phyloP scores from a whole-genome alignment of 2,329 filamentous ascomycete species.

The Phoma herbarum region DNA sequence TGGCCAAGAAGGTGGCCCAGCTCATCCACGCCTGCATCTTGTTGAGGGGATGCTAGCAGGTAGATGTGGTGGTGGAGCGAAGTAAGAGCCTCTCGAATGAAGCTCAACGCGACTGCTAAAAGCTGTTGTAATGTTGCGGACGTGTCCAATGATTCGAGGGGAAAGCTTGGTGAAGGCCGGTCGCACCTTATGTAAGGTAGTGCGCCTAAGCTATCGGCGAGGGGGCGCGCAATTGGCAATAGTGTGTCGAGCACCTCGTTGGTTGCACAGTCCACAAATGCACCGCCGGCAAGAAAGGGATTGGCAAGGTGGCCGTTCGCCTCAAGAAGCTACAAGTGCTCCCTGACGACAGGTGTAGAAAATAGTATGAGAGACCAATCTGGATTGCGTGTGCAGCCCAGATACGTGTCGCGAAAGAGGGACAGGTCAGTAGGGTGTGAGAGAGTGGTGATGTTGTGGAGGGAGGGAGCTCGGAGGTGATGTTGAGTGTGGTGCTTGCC shows the following conservation, averaged over 20 bases:
- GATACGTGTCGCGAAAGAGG: conserved; percentile 4
- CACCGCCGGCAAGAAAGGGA: conserved; percentile 31
- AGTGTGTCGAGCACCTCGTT: conserved; percentile 18
- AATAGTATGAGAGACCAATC: not conserved
- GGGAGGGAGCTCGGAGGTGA: conserved; percentile 33
- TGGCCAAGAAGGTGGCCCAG: conserved; percentile 46
- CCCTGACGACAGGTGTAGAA: not conserved
- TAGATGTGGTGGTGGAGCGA: not conserved
- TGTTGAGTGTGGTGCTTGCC: conserved; percentile 36
- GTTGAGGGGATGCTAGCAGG: conserved; percentile 3
- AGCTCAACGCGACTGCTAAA: conserved; percentile 6
- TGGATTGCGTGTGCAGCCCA: conserved; percentile 6
- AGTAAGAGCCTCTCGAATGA: conserved; percentile 8
- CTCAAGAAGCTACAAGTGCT: conserved; percentile 28
- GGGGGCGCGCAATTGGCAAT: conserved; percentile 20
- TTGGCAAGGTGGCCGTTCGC: conserved; percentile 33
- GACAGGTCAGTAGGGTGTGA: conserved; percentile 12
- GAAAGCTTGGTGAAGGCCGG: conserved; percentile 20
- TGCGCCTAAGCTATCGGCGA: conserved; percentile 18
- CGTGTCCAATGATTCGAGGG: conserved; percentile 10
- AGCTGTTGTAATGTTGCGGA: conserved; percentile 6
- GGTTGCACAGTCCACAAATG: conserved; percentile 22
- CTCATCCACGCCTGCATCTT: conserved; percentile 47
- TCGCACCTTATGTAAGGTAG: conserved; percentile 28
- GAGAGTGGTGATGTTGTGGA: conserved; percentile 29